phyloP scores from a whole-genome alignment of 768 basidiomycete species.

The Mycena rebaudengoi region DNA sequence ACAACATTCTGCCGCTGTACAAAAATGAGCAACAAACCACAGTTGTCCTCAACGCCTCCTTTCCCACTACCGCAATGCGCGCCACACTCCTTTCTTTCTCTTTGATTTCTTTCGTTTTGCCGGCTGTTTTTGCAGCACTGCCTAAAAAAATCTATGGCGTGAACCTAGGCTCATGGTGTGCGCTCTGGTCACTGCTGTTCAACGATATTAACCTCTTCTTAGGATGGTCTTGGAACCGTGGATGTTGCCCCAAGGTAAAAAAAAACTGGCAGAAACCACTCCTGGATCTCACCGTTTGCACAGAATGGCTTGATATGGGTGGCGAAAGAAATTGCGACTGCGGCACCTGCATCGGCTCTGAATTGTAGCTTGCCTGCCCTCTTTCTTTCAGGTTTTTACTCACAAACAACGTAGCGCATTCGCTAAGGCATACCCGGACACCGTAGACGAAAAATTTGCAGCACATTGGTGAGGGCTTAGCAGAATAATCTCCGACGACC shows the following conservation, averaged over 20 bases:
- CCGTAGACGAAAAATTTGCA: constrained; percentile 65
- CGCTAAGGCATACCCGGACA: constrained; percentile 64
- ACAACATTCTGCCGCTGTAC: too few relatives aligned
- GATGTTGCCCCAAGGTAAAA: constrained; percentile 77
- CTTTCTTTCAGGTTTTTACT: neutral
- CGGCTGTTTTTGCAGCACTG: constrained; percentile 22
- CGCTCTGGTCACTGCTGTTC: neutral
- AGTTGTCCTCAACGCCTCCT: too few relatives aligned
- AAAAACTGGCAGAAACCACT: too few relatives aligned
- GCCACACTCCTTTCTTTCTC: neutral
- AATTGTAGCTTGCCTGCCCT: constrained; percentile 61
- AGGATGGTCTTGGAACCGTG: constrained; percentile 84
- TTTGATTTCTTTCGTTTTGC: neutral
- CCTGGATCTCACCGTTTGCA: neutral
- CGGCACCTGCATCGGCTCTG: constrained; percentile 67
- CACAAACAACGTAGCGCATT: constrained; percentile 54
- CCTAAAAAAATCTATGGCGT: constrained; percentile 72
- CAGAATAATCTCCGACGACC: neutral
- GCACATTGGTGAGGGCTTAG: constrained; percentile 62
- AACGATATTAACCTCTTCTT: neutral
- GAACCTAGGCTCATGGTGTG: constrained; percentile 70
- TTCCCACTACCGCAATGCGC: constrained; percentile 10
- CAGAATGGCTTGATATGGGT: constrained; percentile 81
- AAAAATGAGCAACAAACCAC: too few relatives aligned
- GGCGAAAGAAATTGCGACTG: constrained; percentile 69